phyloP scores from a whole-genome alignment of 2,329 filamentous ascomycete species.

The Talaromyces sp. region DNA sequence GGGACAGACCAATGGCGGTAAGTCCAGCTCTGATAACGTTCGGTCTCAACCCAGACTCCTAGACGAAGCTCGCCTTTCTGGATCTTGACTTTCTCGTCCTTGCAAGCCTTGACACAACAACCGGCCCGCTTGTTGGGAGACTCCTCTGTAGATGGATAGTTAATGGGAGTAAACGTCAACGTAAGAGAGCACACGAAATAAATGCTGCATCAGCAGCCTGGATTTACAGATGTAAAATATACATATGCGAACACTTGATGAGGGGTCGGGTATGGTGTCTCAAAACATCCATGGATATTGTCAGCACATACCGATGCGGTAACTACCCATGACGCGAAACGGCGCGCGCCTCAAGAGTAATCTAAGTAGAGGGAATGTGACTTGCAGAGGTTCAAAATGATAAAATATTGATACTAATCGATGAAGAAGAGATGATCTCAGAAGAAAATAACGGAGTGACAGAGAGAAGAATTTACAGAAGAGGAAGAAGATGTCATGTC shows the following conservation, averaged over 20 bases:
- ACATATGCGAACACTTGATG: not conserved
- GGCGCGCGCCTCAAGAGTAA: not conserved
- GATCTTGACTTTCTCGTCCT: constrained; percentile 65
- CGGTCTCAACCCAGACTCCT: constrained; percentile 64
- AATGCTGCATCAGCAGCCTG: not conserved
- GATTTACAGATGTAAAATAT: not conserved
- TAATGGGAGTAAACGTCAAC: not conserved
- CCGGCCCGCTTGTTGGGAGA: constrained; percentile 66
- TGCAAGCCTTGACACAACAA: constrained; percentile 71
- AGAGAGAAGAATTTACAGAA: not conserved
- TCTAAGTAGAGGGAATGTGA: not conserved
- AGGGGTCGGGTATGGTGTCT: not conserved
- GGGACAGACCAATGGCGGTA: constrained; percentile 79
- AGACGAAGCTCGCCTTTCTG: constrained; percentile 72
- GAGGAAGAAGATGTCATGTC: not conserved
- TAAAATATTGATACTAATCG: not conserved
- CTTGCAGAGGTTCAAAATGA: not conserved
- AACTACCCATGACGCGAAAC: constrained; percentile 18
- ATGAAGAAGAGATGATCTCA: too few species aligned
- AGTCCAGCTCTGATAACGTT: constrained; percentile 58
- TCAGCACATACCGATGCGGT: constrained; percentile 25
- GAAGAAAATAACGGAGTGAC: not conserved
- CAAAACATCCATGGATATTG: not conserved
- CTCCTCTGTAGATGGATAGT: constrained; percentile 52
- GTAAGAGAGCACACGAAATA: not conserved